A percentile compares a stretch with the other conserved stretches of the same genome.
Conservation (phyloP, 2,329 filamentous ascomycete genomes). For the Fusarium nelsonii region DNA sequence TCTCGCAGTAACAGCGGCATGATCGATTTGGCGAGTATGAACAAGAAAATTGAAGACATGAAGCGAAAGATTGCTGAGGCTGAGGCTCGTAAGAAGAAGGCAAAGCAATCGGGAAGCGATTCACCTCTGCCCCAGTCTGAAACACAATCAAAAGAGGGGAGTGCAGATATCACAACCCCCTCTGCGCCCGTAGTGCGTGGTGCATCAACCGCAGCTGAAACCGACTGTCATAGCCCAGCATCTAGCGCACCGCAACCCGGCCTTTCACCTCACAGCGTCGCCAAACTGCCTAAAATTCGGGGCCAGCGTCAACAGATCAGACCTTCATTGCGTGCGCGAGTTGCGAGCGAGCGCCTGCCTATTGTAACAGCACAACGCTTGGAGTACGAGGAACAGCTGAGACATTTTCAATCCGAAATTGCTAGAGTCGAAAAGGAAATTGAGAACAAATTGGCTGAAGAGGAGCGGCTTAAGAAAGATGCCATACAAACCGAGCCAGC, state of each 20-base stretch:
- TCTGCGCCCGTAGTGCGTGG: constrained; percentile 2
- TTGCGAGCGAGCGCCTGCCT: constrained; percentile 54
- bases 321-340: constrained; percentile 50
- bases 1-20: constrained; percentile 51
- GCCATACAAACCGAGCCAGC: constrained; percentile 33
- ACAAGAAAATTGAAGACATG: constrained; percentile 71
- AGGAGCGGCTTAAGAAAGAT: constrained; percentile 51
- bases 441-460: constrained; percentile 53
- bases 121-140: constrained; percentile 50
- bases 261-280: constrained; percentile 7
- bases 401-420: constrained; percentile 61
- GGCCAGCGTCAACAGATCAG: constrained; percentile 15
- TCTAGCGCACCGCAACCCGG: constrained; percentile 19
- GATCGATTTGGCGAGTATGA: constrained; percentile 63
- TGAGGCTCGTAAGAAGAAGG: constrained; percentile 67
- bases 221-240: constrained; percentile 5
- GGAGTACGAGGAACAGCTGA: constrained; percentile 59
- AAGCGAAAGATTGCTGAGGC: constrained; percentile 70
- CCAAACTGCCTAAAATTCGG: constrained; percentile 35
- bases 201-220: not conserved
- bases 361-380: constrained; percentile 53
- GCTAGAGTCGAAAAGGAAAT: constrained; percentile 63
- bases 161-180: constrained; percentile 32
- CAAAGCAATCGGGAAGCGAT: constrained; percentile 51
- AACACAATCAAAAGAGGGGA: constrained; percentile 46